Evolutionary conservation across 352 stramenopile genomes (phyloP).

Genomic region (Phytophthora hybrid): DNA sequence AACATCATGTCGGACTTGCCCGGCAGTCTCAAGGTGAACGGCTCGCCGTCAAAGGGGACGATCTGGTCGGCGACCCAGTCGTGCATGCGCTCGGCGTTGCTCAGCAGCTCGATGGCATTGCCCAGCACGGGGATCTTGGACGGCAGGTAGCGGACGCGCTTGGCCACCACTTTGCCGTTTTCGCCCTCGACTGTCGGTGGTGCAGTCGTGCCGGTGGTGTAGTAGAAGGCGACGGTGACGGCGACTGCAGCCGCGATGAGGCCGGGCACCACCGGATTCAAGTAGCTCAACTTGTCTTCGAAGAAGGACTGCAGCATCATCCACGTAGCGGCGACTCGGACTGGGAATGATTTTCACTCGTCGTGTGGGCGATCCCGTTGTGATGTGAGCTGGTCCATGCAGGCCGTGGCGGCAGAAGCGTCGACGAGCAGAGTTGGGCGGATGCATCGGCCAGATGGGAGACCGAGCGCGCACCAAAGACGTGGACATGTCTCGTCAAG

Average conservation of each 20-base stretch:
- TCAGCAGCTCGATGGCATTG: slow-evolving; percentile 50
- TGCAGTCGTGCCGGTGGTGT: slow-evolving; percentile 10
- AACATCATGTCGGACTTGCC: slow-evolving; percentile 51
- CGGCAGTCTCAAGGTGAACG: slow-evolving; percentile 44
- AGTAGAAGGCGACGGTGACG: slow-evolving; percentile 33
- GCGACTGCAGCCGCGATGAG: slow-evolving; percentile 23
- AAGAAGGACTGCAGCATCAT: slow-evolving; percentile 37
- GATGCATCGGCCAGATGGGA: slow-evolving; percentile 5
- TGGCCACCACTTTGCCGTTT: slow-evolving; percentile 19
- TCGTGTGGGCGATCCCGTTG: slow-evolving; percentile 13
- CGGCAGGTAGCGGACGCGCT: slow-evolving; percentile 40
- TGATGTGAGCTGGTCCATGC: slow-evolving; percentile 19
- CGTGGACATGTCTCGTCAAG: not conserved
- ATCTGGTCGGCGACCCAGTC: slow-evolving; percentile 62
- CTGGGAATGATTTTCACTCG: not conserved
- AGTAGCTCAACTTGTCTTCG: slow-evolving; percentile 19
- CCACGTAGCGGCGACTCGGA: slow-evolving; percentile 3
- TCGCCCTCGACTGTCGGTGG: not conserved
- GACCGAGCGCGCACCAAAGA: slow-evolving; percentile 13
- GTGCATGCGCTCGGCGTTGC: slow-evolving; percentile 49
- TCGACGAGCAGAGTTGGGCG: slow-evolving; percentile 13
- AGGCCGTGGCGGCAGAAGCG: slow-evolving; percentile 1
- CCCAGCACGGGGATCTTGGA: slow-evolving; percentile 45
- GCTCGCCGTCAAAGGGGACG: slow-evolving; percentile 42
- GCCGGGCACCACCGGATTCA: slow-evolving; percentile 30